Percentiles rank a stretch among this genome's conserved stretches.
These are phyloP conservation scores for Mercurialis annua DNA, from an alignment of 345 rosid genomes.

Conservation along the genomic window DNA sequence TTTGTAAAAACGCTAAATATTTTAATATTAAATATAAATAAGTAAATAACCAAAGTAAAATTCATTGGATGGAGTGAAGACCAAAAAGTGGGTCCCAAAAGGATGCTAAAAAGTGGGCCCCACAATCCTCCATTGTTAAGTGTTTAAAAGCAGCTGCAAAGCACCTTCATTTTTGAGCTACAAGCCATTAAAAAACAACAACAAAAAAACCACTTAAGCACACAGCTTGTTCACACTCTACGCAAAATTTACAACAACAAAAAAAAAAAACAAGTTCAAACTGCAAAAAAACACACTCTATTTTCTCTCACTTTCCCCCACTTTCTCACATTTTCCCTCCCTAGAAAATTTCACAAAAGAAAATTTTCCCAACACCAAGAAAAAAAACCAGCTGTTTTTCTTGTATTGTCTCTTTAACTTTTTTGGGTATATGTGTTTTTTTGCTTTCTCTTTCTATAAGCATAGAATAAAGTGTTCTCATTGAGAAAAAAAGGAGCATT, in stretches of 20 bases:
- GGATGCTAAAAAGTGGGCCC: constrained; percentile 31
- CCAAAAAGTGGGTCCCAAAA: constrained; percentile 31
- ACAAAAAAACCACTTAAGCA: not conserved
- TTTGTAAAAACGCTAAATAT: too few relatives aligned
- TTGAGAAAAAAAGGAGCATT: constrained; percentile 12
- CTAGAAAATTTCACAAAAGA: not conserved
- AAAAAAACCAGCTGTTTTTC: constrained; percentile 12
- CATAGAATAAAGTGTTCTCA: constrained; percentile 40
- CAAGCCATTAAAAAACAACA: not conserved
- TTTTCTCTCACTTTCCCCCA: not conserved
- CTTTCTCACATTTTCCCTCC: not conserved
- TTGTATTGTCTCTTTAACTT: constrained; percentile 10
- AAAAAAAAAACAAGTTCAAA: too few relatives aligned
- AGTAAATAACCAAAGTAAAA: too few relatives aligned
- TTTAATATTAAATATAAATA: too few relatives aligned
- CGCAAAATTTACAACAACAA: too few relatives aligned
- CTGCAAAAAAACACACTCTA: not conserved
- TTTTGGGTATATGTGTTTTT: not conserved
- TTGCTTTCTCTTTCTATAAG: constrained; percentile 27
- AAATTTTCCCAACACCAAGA: not conserved
- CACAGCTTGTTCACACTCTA: not conserved
- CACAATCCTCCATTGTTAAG: constrained; percentile 17
- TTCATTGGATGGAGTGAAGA: constrained; percentile 13
- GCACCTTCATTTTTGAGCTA: constrained; percentile 25
- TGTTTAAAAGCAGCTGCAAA: constrained; percentile 52